phyloP scores from a whole-genome alignment of 768 basidiomycete species.

The Mycena haematopus region DNA sequence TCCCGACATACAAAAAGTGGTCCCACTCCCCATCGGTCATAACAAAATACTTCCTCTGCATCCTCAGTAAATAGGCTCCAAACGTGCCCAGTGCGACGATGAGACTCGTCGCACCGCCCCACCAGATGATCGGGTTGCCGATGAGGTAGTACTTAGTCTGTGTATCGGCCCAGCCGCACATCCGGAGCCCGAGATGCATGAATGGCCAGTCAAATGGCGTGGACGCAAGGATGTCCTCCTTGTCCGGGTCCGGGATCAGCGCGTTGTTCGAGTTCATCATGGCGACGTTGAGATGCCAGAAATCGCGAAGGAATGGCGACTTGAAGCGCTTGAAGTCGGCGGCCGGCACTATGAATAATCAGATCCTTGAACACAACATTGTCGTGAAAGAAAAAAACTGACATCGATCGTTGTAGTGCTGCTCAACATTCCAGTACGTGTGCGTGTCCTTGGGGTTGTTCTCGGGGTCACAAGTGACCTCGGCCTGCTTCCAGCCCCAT shows the following conservation, averaged over 20 bases:
- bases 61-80: conserved; percentile 75
- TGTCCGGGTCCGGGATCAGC: conserved; percentile 95
- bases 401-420: conserved; percentile 95
- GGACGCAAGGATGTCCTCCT: conserved; percentile 96
- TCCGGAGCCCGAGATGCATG: conserved; percentile 86
- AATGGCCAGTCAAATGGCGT: conserved; percentile 94
- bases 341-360: conserved; percentile 76
- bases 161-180: conserved; percentile 94
- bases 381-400: conserved; percentile 45
- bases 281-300: conserved; percentile 98
- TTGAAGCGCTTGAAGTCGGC: conserved; percentile 83
- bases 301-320: conserved; percentile 94
- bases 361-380: too few relatives aligned
- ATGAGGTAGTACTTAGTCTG: conserved; percentile 93
- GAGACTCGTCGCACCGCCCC: conserved; percentile 77
- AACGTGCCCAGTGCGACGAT: conserved; percentile 57
- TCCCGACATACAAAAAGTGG: conserved; percentile 90
- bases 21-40: conserved; percentile 93
- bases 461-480: conserved; percentile 92
- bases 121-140: conserved; percentile 93
- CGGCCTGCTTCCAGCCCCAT: conserved; percentile 99
- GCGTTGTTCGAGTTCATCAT: conserved; percentile 99
- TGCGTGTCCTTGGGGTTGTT: conserved; percentile 80
- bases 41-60: conserved; percentile 89
- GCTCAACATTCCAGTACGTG: conserved; percentile 98